phyloP scores from a whole-genome alignment of 225 moss, liverwort and hornwort species.

The Antitrichia curtipendula region DNA sequence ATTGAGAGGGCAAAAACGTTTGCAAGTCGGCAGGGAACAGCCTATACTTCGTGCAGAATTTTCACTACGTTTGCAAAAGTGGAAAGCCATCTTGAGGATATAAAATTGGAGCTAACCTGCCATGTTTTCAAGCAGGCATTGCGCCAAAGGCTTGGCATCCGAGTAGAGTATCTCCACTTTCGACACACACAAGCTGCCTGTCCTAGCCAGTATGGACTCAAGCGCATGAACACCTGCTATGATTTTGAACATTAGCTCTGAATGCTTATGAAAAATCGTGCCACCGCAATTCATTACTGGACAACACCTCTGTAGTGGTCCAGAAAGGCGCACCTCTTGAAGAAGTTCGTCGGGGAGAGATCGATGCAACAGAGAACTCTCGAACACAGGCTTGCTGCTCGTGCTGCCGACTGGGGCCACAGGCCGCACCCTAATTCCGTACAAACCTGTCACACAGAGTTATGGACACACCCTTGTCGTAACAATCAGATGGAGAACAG shows the following conservation, averaged over 20 bases:
- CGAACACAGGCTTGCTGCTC: slow-evolving; percentile 63
- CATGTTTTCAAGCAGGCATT: slow-evolving; percentile 82
- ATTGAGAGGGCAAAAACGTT: neutral
- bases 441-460: slow-evolving; percentile 52
- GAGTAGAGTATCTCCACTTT: slow-evolving; percentile 82
- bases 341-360: slow-evolving; percentile 95
- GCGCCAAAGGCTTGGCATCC: slow-evolving; percentile 76
- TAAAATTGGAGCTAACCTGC: slow-evolving; percentile 49
- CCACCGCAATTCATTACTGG: neutral
- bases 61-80: neutral
- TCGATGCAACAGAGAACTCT: slow-evolving; percentile 63
- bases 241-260: neutral
- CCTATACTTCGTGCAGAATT: neutral
- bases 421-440: slow-evolving; percentile 88
- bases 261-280: neutral
- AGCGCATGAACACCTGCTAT: slow-evolving; percentile 64
- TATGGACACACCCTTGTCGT: neutral
- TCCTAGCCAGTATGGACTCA: slow-evolving; percentile 68
- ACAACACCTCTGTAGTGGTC: neutral
- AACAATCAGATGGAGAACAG: neutral
- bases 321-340: slow-evolving; percentile 54
- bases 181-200: slow-evolving; percentile 90
- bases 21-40: neutral
- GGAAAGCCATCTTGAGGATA: neutral
- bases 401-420: slow-evolving; percentile 84